Evolutionary conservation across 2,329 filamentous ascomycete species (phyloP).

Genomic region (Lecanicillium sp.): DNA sequence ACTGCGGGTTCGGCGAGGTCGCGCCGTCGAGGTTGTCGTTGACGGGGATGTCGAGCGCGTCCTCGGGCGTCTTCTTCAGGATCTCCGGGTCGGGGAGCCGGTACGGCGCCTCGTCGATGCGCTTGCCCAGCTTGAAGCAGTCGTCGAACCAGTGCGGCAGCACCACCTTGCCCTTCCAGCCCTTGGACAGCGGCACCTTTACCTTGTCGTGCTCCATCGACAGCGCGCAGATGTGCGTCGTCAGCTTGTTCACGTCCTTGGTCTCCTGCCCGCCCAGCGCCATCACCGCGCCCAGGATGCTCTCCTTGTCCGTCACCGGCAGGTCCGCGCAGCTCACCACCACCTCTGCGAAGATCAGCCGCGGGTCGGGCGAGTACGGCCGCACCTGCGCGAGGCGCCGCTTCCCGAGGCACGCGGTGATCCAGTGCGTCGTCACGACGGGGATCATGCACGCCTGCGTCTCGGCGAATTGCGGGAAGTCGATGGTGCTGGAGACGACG

Average conservation of each 20-base stretch:
- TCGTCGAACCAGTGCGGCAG: conserved; percentile 98
- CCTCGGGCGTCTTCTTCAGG: conserved; percentile 52
- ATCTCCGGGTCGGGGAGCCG: conserved; percentile 80
- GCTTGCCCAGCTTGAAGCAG: conserved; percentile 85
- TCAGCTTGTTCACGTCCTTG: conserved; percentile 62
- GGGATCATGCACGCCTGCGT: conserved; percentile 73
- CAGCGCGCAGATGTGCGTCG: conserved; percentile 85
- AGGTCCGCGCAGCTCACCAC: conserved; percentile 78
- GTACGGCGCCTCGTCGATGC: conserved; percentile 86
- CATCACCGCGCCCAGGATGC: conserved; percentile 81
- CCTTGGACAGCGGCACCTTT: conserved; percentile 54
- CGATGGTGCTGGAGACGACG: conserved; percentile 66
- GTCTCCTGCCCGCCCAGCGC: conserved; percentile 83
- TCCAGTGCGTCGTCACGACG: conserved; percentile 78
- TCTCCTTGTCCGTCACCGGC: conserved; percentile 80
- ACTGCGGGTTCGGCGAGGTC: conserved; percentile 42
- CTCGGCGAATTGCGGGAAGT: conserved; percentile 81
- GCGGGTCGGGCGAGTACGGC: conserved; percentile 83
- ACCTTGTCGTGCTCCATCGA: conserved; percentile 70
- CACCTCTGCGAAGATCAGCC: conserved; percentile 83
- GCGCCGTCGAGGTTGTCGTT: conserved; percentile 63
- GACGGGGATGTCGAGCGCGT: conserved; percentile 48
- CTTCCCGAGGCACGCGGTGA: conserved; percentile 62
- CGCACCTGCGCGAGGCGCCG: conserved; percentile 70
- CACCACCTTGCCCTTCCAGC: conserved; percentile 71